Conservation (phyloP, 495 filamentous ascomycete genomes). For the Xylaria flabelliformis region DNA sequence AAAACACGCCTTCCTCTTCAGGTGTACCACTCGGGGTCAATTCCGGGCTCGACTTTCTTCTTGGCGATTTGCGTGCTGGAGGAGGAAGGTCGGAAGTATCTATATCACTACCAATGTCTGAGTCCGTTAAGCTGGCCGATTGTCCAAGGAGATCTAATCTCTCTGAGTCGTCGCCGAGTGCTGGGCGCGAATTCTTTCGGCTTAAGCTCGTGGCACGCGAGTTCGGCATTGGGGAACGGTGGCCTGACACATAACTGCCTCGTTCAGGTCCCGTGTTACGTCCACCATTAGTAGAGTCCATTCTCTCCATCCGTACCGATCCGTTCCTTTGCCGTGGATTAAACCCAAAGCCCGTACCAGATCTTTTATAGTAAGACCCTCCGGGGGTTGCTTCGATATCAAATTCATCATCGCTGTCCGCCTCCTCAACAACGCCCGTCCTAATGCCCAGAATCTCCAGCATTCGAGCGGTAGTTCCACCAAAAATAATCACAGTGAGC, state of each 20-base stretch:
- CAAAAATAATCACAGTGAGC: conserved; percentile 97
- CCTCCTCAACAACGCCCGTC: conserved; percentile 94
- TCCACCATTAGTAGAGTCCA: conserved; percentile 37
- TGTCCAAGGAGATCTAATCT: conserved; percentile 67
- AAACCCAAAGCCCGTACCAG: conserved; percentile 73
- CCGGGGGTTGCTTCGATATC: conserved; percentile 87
- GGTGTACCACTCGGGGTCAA: conserved; percentile 44
- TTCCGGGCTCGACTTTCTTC: conserved; percentile 62
- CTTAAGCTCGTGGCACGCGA: conserved; percentile 52
- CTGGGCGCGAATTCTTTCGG: conserved; percentile 52
- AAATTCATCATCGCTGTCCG: conserved; percentile 97
- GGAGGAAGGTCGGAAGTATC: conserved; percentile 69
- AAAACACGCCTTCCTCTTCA: conserved; percentile 44
- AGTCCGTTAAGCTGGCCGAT: conserved; percentile 65
- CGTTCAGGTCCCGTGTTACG: conserved; percentile 49
- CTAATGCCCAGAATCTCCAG: conserved; percentile 92
- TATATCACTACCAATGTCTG: conserved; percentile 66
- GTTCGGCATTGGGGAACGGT: conserved; percentile 52
- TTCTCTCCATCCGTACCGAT: conserved; percentile 41
- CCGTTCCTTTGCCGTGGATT: conserved; percentile 63
- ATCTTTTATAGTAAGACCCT: conserved; percentile 76
- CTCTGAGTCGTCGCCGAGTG: conserved; percentile 58
- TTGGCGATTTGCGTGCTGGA: conserved; percentile 48
- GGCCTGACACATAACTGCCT: conserved; percentile 60
- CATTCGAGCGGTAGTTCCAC: conserved; percentile 98